These are phyloP conservation scores for Nephelium lappaceum DNA, from an alignment of 345 rosid genomes.

Conservation along the genomic window DNA sequence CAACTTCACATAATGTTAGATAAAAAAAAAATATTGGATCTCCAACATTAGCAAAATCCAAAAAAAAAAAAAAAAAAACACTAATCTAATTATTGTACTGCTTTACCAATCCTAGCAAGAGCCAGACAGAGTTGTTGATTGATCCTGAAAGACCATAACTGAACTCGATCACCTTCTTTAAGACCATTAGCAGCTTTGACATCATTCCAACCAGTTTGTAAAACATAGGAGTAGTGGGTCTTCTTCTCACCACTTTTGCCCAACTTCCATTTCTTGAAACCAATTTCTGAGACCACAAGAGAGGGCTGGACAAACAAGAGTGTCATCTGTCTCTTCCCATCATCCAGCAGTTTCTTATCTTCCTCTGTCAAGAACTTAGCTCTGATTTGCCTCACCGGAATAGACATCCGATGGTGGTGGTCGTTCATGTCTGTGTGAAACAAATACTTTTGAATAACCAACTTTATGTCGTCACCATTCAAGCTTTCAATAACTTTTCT, in stretches of 20 bases:
- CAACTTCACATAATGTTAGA: too few species aligned
- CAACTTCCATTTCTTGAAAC: not conserved
- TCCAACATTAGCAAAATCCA: too few species aligned
- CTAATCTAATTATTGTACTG: too few species aligned
- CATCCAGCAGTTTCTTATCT: not conserved
- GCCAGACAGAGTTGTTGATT: not conserved
- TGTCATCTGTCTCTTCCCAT: not conserved
- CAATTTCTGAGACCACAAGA: not conserved
- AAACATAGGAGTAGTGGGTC: not conserved
- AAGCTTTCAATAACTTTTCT: not conserved
- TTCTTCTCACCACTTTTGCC: not conserved
- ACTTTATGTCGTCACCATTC: not conserved
- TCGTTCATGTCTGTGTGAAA: not conserved
- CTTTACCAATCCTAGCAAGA: not conserved
- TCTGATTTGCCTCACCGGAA: not conserved
- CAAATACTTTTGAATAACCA: not conserved
- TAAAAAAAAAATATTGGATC: too few species aligned
- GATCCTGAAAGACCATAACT: slow-evolving; percentile 13
- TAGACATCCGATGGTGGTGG: not conserved
- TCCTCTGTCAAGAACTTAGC: not conserved
- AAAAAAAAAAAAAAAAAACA: too few species aligned
- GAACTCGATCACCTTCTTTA: not conserved
- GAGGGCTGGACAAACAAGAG: slow-evolving; percentile 5
- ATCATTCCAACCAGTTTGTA: not conserved
- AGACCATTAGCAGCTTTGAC: not conserved